phyloP scores from a whole-genome alignment of 805 yeast genomes.

The Ogataea ramenticola region DNA sequence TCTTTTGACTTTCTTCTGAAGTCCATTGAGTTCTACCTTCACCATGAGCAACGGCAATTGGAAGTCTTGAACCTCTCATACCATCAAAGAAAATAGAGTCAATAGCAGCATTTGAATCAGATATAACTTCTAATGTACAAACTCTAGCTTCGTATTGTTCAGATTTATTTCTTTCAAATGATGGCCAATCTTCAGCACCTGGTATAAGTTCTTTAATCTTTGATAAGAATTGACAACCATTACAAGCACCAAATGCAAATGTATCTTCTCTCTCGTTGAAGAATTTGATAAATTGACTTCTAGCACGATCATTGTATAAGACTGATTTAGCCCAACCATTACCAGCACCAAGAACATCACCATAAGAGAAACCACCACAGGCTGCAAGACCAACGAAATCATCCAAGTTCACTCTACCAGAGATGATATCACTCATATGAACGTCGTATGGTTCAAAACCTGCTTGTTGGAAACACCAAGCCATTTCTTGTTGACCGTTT shows the following conservation, averaged over 20 bases:
- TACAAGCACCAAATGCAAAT: constrained; percentile 96
- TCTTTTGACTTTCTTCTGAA: constrained; percentile 33
- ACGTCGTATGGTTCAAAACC: constrained; percentile 94
- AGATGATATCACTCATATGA: constrained; percentile 88
- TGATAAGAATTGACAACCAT: constrained; percentile 95
- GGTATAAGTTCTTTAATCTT: constrained; percentile 83
- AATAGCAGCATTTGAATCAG: constrained; percentile 29
- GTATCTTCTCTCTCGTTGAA: constrained; percentile 86
- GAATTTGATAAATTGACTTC: constrained; percentile 69
- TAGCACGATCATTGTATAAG: constrained; percentile 69
- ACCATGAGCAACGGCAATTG: constrained; percentile 98
- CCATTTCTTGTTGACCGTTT: constrained; percentile 97
- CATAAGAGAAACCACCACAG: constrained; percentile 98
- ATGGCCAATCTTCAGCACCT: constrained; percentile 93
- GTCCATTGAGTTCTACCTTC: constrained; percentile 87
- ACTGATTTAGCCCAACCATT: constrained; percentile 99
- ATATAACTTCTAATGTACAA: constrained; percentile 71
- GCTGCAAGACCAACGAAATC: constrained; percentile 93
- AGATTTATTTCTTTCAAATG: constrained; percentile 81
- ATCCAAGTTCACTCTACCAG: constrained; percentile 63
- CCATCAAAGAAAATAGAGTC: constrained; percentile 67
- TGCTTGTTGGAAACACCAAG: constrained; percentile 91
- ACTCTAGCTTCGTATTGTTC: constrained; percentile 98
- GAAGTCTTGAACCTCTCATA: constrained; percentile 90
- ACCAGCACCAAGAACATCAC: constrained; percentile 98